phyloP scores from a whole-genome alignment of 352 stramenopile species.

The Phytophthora lateralis region DNA sequence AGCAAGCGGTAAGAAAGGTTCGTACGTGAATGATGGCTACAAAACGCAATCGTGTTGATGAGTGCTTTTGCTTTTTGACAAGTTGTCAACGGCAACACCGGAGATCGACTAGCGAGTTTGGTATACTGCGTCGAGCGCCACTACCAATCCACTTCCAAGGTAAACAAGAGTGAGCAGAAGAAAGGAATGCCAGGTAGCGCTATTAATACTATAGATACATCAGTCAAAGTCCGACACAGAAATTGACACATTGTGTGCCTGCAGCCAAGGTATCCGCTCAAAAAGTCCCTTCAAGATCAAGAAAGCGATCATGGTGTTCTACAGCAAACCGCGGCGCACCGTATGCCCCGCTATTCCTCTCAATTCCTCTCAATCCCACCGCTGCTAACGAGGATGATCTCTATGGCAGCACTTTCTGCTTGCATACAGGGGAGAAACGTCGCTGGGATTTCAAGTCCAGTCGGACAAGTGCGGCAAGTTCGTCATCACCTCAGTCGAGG shows the following conservation, averaged over 20 bases:
- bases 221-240: neutral
- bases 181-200: too few species aligned
- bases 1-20: slow-evolving; percentile 9
- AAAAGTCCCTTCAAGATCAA: slow-evolving; percentile 5
- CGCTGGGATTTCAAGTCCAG: slow-evolving; percentile 2
- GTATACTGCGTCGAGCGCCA: too few species aligned
- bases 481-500: neutral
- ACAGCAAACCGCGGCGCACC: neutral
- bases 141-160: too few species aligned
- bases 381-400: neutral
- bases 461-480: neutral
- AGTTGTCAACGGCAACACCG: too few species aligned
- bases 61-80: too few species aligned
- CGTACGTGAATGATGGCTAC: slow-evolving; percentile 1
- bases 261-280: neutral
- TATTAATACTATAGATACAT: too few species aligned
- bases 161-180: too few species aligned
- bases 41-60: slow-evolving; percentile 17
- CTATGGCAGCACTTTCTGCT: slow-evolving; percentile 1
- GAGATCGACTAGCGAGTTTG: too few species aligned
- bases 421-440: neutral
- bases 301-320: neutral
- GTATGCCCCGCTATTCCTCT: neutral
- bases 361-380: neutral
- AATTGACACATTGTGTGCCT: neutral